phyloP scores from a whole-genome alignment of 257 asterid genomes.

The Lycium barbarum region DNA sequence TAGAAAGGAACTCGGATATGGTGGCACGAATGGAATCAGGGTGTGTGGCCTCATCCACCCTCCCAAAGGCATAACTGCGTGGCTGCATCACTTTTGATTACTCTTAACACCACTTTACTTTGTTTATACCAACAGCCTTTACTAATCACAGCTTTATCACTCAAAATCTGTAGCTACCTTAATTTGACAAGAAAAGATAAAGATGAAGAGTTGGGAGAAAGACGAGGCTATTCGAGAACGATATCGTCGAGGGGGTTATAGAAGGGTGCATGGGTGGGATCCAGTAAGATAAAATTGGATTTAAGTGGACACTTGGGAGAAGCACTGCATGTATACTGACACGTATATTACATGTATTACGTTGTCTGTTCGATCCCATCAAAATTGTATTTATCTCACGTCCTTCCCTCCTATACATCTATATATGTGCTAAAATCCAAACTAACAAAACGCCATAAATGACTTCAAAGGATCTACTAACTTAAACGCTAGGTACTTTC shows the following conservation, averaged over 20 bases:
- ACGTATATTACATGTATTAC: conserved; percentile 56
- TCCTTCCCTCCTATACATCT: neutral
- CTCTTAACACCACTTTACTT: neutral
- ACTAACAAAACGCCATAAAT: neutral
- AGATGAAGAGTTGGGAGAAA: neutral
- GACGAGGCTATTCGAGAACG: neutral
- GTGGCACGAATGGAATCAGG: conserved; percentile 90
- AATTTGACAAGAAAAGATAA: neutral
- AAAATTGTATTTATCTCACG: conserved; percentile 18
- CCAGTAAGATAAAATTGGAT: neutral
- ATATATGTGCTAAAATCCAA: neutral
- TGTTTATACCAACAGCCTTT: no score
- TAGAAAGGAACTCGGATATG: conserved; percentile 79
- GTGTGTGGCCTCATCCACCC: conserved; percentile 93
- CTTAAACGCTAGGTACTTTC: no score
- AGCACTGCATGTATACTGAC: conserved; percentile 67
- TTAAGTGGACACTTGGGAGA: conserved; percentile 77
- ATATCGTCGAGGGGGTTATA: neutral
- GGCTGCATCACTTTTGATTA: conserved; percentile 42
- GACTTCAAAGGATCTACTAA: neutral
- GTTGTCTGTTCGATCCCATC: conserved; percentile 30
- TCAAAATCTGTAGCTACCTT: neutral
- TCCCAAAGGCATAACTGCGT: conserved; percentile 79
- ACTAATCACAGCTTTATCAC: neutral
- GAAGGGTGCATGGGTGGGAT: neutral